These are phyloP conservation scores for Boehmeria nivea DNA, from an alignment of 306 rosid species.

Conservation along the genomic window DNA sequence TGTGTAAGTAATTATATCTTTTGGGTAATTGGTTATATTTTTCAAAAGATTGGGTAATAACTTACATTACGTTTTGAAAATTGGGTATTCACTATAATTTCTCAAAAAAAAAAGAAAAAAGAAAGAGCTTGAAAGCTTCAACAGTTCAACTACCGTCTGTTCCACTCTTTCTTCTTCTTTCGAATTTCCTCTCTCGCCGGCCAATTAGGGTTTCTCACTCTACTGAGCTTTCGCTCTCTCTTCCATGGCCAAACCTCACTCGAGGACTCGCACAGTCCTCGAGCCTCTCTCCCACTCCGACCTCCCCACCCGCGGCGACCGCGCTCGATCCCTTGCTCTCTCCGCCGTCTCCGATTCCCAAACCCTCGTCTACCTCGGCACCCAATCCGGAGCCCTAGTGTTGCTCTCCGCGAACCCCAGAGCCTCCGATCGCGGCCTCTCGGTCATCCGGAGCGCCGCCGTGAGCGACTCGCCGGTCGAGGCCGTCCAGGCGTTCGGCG, in stretches of 20 bases:
- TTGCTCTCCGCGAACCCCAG: slow-evolving; percentile 45
- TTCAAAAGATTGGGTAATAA: too few relatives aligned
- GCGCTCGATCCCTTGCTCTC: slow-evolving; percentile 48
- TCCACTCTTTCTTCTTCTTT: background rate
- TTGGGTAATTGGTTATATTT: too few relatives aligned
- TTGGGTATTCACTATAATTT: too few relatives aligned
- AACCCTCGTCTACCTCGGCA: slow-evolving; percentile 53
- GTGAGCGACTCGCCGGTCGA: slow-evolving; percentile 51
- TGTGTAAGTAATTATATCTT: too few relatives aligned
- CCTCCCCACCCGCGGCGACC: slow-evolving; percentile 43
- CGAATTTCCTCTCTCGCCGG: background rate
- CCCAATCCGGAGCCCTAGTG: slow-evolving; percentile 58
- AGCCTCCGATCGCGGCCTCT: slow-evolving; percentile 28
- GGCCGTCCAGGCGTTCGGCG: slow-evolving; percentile 41
- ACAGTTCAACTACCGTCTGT: background rate
- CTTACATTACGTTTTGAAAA: too few relatives aligned
- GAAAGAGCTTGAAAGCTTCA: background rate
- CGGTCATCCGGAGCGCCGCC: slow-evolving; percentile 39
- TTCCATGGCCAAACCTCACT: slow-evolving; percentile 49
- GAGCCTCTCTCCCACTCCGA: slow-evolving; percentile 67
- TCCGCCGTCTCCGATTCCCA: slow-evolving; percentile 36
- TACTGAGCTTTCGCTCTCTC: slow-evolving; percentile 6
- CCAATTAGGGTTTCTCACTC: background rate
- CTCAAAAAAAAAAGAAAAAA: too few relatives aligned
- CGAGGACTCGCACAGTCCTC: slow-evolving; percentile 54